These are phyloP conservation scores for Aegle marmelos DNA, from an alignment of 345 rosid species.

Conservation along the genomic window DNA sequence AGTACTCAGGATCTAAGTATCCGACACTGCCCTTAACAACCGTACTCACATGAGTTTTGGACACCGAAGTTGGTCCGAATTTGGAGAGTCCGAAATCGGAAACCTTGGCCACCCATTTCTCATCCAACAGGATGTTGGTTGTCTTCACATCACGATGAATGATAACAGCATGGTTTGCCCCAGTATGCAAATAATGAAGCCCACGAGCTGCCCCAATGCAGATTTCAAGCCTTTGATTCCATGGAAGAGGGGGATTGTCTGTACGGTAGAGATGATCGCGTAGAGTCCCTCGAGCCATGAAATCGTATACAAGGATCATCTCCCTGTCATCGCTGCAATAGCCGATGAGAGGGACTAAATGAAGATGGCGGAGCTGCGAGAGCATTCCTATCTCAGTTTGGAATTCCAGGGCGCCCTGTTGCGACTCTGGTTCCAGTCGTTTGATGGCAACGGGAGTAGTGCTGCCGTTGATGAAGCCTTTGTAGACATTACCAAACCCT, in stretches of 20 bases:
- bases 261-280: constrained; percentile 31
- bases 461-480: constrained; percentile 34
- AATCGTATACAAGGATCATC: constrained; percentile 42
- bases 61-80: constrained; percentile 30
- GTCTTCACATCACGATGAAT: constrained; percentile 58
- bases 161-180: constrained; percentile 29
- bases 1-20: constrained; percentile 64
- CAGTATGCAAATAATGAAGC: constrained; percentile 35
- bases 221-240: constrained; percentile 33
- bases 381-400: constrained; percentile 44
- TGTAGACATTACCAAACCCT: constrained; percentile 42
- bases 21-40: constrained; percentile 54
- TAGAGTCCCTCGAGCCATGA: constrained; percentile 37
- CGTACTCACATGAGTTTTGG: constrained; percentile 47
- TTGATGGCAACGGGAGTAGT: constrained; percentile 33
- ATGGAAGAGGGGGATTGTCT: constrained; percentile 24
- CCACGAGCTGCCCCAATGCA: constrained; percentile 41
- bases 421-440: constrained; percentile 24
- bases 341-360: constrained; percentile 40
- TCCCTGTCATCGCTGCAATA: constrained; percentile 31
- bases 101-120: constrained; percentile 55
- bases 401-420: constrained; percentile 38
- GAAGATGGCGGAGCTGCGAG: constrained; percentile 32
- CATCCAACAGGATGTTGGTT: constrained; percentile 50
- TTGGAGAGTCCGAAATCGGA: constrained; percentile 54